phyloP scores from a whole-genome alignment of 345 rosid species.

The Noccaea caerulescens region DNA sequence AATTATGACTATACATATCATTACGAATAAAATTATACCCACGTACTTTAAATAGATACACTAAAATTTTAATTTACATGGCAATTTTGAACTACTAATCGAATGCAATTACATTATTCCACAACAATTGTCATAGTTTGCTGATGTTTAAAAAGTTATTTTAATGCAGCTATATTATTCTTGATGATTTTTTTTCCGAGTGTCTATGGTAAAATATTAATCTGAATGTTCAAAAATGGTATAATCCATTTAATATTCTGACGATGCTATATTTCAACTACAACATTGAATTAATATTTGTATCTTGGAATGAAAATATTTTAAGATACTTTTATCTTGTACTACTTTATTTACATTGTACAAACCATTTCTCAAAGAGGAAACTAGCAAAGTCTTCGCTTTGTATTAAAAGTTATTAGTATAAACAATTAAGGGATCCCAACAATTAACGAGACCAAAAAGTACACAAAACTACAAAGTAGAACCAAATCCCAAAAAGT shows the following conservation, averaged over 20 bases:
- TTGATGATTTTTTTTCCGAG: not conserved
- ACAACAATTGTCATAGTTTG: not conserved
- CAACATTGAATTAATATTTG: no score
- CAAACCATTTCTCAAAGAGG: not conserved
- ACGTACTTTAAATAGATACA: no score
- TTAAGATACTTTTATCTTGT: no score
- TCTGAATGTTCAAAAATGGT: not conserved
- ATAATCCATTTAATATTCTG: not conserved
- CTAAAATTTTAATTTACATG: no score
- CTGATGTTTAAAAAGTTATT: no score
- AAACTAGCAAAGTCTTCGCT: constrained; percentile 7
- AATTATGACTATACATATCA: no score
- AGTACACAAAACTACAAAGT: not conserved
- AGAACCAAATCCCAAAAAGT: constrained; percentile 6
- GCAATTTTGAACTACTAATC: no score
- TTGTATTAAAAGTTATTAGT: not conserved
- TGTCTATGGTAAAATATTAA: not conserved
- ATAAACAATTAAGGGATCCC: not conserved
- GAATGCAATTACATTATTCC: not conserved
- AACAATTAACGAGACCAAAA: not conserved
- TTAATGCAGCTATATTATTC: no score
- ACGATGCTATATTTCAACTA: not conserved
- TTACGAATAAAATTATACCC: no score
- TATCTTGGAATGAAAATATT: no score
- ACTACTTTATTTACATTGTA: not conserved